Percentiles rank a stretch among this genome's conserved stretches.
Conservation (phyloP, 805 yeast species). For the Wickerhamomyces sydowiorum region DNA sequence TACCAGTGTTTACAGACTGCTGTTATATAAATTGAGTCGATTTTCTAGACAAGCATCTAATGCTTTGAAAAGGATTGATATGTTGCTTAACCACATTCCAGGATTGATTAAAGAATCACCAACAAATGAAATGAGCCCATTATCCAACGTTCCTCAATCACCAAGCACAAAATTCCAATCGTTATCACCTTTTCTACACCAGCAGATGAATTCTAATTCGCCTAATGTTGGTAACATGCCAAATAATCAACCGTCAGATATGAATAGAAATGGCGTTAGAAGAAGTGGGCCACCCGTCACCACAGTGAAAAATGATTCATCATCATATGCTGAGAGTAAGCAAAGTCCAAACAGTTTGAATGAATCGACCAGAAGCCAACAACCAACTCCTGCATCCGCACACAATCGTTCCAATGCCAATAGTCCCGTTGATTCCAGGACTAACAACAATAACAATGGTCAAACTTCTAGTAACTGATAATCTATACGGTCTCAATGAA, state of each 20-base stretch:
- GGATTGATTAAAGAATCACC: slow-evolving; percentile 38
- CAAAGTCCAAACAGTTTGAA: background rate
- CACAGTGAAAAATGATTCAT: background rate
- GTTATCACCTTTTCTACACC: slow-evolving; percentile 8
- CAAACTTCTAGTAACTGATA: background rate
- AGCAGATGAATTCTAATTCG: slow-evolving; percentile 1
- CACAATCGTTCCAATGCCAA: slow-evolving; percentile 4
- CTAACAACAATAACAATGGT: slow-evolving; percentile 1
- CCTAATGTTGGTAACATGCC: slow-evolving; percentile 14
- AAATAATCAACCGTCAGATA: slow-evolving; percentile 10
- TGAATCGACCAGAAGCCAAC: background rate
- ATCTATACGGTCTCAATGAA: no score
- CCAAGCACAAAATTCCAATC: background rate
- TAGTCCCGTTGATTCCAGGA: slow-evolving; percentile 1
- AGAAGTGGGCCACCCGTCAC: slow-evolving; percentile 2
- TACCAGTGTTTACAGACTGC: slow-evolving; percentile 72
- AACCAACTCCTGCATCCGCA: slow-evolving; percentile 6
- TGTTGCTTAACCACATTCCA: slow-evolving; percentile 70
- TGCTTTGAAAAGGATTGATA: slow-evolving; percentile 67
- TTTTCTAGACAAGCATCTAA: slow-evolving; percentile 75
- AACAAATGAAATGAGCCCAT: slow-evolving; percentile 8
- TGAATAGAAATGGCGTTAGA: background rate
- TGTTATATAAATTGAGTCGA: slow-evolving; percentile 65
- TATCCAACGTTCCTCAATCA: background rate
- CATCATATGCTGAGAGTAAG: background rate